Conservation (phyloP, 495 filamentous ascomycete genomes). For the Tuber indicum region DNA sequence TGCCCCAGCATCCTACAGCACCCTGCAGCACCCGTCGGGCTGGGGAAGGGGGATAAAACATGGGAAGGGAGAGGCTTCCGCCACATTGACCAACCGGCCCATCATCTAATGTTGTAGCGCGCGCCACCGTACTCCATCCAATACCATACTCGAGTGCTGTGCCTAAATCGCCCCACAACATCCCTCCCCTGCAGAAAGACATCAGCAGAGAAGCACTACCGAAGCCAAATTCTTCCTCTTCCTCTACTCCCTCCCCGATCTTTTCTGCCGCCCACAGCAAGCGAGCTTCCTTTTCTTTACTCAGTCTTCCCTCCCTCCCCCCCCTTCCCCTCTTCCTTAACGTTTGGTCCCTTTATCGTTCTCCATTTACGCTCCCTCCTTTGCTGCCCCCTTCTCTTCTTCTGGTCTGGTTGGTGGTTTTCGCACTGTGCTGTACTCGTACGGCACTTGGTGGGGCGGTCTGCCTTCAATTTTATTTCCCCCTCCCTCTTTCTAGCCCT, state of each 20-base stretch:
- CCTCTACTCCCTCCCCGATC: neutral
- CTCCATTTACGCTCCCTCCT: neutral
- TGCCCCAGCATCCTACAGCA: neutral
- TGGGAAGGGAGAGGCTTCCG: neutral
- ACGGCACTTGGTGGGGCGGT: neutral
- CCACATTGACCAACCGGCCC: neutral
- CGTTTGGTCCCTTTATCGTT: neutral
- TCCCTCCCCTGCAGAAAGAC: neutral
- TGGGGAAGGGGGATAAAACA: neutral
- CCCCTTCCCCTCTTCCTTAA: conserved; percentile 1
- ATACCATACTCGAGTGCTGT: neutral
- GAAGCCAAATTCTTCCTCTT: neutral
- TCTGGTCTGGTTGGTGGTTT: neutral
- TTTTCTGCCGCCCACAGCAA: neutral
- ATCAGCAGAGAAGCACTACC: neutral
- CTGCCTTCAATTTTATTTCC: neutral
- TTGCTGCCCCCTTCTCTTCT: neutral
- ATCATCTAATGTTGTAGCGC: neutral
- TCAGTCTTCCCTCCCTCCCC: neutral
- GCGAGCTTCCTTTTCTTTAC: conserved; percentile 1
- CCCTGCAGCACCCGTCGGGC: neutral
- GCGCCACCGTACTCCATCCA: neutral
- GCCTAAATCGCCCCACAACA: neutral
- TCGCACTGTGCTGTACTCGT: neutral
- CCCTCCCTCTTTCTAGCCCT: neutral